Evolutionary conservation across 192 early-diverging fungal species (phyloP).

Genomic region (Fimicolochytrium jonesii): DNA sequence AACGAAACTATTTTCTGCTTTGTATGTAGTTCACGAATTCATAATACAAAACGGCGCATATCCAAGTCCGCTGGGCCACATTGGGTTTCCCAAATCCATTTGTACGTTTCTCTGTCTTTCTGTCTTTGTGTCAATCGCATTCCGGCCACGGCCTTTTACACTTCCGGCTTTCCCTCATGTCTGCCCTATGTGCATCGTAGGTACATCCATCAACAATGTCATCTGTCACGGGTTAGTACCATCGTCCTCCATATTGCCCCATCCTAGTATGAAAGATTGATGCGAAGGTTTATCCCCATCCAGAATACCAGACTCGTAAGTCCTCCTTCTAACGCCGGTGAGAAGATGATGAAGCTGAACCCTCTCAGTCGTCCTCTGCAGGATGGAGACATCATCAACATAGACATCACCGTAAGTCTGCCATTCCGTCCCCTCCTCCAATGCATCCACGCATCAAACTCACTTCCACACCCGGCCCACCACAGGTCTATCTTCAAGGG

Average conservation of each 20-base stretch:
- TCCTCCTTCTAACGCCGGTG: neutral
- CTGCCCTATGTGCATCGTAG: no score
- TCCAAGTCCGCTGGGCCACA: conserved; percentile 75
- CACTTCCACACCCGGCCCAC: neutral
- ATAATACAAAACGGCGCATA: conserved; percentile 58
- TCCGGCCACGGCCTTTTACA: neutral
- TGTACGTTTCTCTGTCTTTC: conserved; percentile 44
- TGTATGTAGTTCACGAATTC: conserved; percentile 44
- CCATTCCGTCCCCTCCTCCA: no score
- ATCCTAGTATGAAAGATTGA: no score
- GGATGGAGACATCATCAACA: conserved; percentile 71
- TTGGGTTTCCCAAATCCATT: conserved; percentile 68
- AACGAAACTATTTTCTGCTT: neutral
- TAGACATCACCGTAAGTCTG: conserved; percentile 66
- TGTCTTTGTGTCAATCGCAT: neutral
- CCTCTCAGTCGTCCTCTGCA: conserved; percentile 52
- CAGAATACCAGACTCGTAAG: conserved; percentile 36
- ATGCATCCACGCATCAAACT: no score
- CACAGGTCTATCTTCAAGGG: conserved; percentile 53
- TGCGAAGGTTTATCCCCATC: neutral
- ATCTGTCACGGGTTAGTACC: conserved; percentile 67
- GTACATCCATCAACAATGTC: conserved; percentile 77
- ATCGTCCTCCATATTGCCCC: neutral
- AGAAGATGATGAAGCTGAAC: no score
- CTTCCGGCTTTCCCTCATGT: neutral